These are phyloP conservation scores for Scedosporium boydii DNA, from an alignment of 2,329 filamentous ascomycete genomes.

Conservation along the genomic window DNA sequence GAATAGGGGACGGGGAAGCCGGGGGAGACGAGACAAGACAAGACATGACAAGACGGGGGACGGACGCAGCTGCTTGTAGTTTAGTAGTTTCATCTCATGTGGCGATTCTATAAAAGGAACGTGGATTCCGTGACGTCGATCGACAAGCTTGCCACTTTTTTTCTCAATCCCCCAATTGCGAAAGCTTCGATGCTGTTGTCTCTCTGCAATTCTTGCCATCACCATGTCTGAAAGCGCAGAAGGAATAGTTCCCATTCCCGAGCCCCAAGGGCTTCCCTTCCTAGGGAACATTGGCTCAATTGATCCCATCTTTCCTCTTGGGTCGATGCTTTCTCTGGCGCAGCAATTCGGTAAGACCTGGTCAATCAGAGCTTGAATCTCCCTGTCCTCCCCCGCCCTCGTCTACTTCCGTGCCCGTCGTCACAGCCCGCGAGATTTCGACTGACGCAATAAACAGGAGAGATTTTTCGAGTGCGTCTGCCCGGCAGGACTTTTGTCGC, in stretches of 20 bases:
- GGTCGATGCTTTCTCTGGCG: conserved; percentile 46
- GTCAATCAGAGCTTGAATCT: background rate
- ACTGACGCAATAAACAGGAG: conserved; percentile 28
- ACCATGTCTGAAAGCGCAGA: background rate
- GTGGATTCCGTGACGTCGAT: background rate
- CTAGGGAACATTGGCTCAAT: conserved; percentile 58
- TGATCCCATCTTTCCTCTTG: conserved; percentile 44
- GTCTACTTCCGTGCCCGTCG: background rate
- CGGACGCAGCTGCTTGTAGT: background rate
- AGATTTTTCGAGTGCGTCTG: conserved; percentile 49
- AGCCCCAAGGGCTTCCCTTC: conserved; percentile 53
- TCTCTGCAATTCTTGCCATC: background rate
- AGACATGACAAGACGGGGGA: no score
- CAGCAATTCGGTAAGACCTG: conserved; percentile 51
- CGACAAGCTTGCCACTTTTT: no score
- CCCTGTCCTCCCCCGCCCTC: background rate
- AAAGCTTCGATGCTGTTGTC: background rate
- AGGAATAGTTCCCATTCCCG: conserved; percentile 42
- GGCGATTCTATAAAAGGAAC: background rate
- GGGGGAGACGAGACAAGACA: no score
- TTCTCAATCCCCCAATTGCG: no score
- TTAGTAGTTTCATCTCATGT: background rate
- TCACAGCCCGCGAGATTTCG: background rate
- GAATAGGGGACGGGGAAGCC: no score
- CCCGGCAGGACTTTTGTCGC: conserved; percentile 38